phyloP scores from a whole-genome alignment of 139 green algal genomes.

The Closterium sp. region DNA sequence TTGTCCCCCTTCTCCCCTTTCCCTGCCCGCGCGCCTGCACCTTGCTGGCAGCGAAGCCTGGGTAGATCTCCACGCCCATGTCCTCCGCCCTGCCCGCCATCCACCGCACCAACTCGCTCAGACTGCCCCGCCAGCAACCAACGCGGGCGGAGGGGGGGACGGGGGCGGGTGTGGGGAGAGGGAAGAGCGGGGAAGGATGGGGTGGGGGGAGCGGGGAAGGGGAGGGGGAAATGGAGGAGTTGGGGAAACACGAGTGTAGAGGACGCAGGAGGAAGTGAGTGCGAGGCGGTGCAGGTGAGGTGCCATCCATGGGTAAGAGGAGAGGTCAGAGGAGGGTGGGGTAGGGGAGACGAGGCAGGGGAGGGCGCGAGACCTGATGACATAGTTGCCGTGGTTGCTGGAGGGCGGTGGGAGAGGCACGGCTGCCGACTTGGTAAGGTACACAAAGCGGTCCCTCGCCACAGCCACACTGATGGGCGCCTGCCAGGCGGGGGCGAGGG shows the following conservation, averaged over 20 bases:
- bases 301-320: no score
- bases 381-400: conserved; percentile 81
- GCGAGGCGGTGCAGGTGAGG: background rate
- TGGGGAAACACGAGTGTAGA: background rate
- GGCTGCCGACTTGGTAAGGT: conserved; percentile 49
- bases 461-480: conserved; percentile 36
- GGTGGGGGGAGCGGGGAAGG: background rate
- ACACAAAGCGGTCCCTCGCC: conserved; percentile 59
- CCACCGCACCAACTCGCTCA: conserved; percentile 76
- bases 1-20: background rate
- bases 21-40: conserved; percentile 6
- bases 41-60: conserved; percentile 75
- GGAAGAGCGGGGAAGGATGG: background rate
- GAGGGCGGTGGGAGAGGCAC: conserved; percentile 69
- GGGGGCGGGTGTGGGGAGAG: background rate
- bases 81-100: conserved; percentile 74
- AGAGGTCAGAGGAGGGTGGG: background rate
- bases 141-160: background rate
- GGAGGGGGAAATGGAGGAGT: background rate
- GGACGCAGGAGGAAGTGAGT: background rate
- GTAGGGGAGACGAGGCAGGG: background rate
- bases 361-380: conserved; percentile 70
- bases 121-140: conserved; percentile 2
- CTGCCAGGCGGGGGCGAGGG: background rate
- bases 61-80: conserved; percentile 84